Evolutionary conservation across 176 grass and related monocot genomes (phyloP).

Genomic region (Avena eriantha): DNA sequence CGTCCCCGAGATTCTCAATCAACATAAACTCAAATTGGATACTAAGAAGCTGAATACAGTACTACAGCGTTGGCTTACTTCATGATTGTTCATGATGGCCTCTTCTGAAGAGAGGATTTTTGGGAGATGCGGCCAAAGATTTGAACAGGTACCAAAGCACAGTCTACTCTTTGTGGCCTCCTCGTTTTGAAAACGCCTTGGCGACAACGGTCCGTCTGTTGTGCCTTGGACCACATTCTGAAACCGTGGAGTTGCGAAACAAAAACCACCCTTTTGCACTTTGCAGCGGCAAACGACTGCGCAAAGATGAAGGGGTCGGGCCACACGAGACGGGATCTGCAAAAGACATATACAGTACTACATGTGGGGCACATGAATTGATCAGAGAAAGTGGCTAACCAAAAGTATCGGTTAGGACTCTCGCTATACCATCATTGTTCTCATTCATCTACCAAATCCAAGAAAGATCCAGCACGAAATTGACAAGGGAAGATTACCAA

Average conservation of each 20-base stretch:
- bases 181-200: conserved; percentile 18
- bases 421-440: not conserved
- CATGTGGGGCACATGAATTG: conserved; percentile 26
- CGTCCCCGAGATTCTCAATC: not conserved
- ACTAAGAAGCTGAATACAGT: not conserved
- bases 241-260: conserved; percentile 7
- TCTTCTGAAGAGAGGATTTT: conserved; percentile 37
- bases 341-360: not conserved
- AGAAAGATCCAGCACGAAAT: not conserved
- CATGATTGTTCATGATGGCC: conserved; percentile 16
- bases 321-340: conserved; percentile 11
- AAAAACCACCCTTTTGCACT: conserved; percentile 36
- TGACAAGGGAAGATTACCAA: not conserved
- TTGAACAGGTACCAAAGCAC: not conserved
- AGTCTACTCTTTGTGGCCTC: not conserved
- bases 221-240: conserved; percentile 26
- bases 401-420: conserved; percentile 21
- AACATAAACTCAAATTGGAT: not conserved
- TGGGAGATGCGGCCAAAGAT: conserved; percentile 42
- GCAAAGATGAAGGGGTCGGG: not conserved
- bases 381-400: not conserved
- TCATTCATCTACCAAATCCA: conserved; percentile 15
- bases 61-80: not conserved
- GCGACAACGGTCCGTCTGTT: not conserved
- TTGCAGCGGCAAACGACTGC: not conserved